Base-by-base conservation (phyloP, 1,284 basidiomycete species). In the Puccinia hordei region DNA sequence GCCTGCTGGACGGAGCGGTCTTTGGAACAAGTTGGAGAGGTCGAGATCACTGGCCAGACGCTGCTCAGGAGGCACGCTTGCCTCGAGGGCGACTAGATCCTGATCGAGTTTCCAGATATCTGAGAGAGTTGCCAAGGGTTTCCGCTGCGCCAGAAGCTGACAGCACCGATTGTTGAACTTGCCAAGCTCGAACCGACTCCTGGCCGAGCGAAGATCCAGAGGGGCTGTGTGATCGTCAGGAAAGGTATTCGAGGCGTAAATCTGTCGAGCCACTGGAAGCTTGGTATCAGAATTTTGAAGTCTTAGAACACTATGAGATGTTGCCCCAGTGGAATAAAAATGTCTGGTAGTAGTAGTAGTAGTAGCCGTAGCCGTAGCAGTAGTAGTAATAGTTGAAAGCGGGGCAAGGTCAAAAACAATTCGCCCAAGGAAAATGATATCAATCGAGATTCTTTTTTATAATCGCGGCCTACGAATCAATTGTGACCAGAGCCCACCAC, bases 161-260 rank as follows among this genome's bases (percentile, higher is more conserved):
- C 77, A 80, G 33, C 77, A 80, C 24, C 77, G 51, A 30, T 80
- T 80, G n/a, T 80, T 80, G 27, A 80, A 80, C 61, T 63, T 80
- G 10, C 77, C 77, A 22, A 80, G 66, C 46, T 61, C 68, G 59
- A 80, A 80, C 30, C 77, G 68, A 19, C 66, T 71, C 8, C 66
- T 24, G 33, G 77, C 66, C 5, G 77, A 80, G 10, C 77, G 35
- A 46, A 80, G 61, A 65, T 80, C 77, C 27, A 80, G 15, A 41
- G 38, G 44, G 27, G 30, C 33, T 51, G 33, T 4, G 15, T 35
- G 38, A 15, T 73, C 38, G 24, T 73, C 53, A 24, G 46, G 22
- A 27, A 44, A 53, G n/a, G 44, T 19, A n/a, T 53, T 30, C 15
- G 46, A 35, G 24, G 46, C 51, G 38, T 76, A 38, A 1, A 78